Evolutionary conservation across 495 filamentous ascomycete species (phyloP).

Genomic region (Hypoxylon subgilvum): DNA sequence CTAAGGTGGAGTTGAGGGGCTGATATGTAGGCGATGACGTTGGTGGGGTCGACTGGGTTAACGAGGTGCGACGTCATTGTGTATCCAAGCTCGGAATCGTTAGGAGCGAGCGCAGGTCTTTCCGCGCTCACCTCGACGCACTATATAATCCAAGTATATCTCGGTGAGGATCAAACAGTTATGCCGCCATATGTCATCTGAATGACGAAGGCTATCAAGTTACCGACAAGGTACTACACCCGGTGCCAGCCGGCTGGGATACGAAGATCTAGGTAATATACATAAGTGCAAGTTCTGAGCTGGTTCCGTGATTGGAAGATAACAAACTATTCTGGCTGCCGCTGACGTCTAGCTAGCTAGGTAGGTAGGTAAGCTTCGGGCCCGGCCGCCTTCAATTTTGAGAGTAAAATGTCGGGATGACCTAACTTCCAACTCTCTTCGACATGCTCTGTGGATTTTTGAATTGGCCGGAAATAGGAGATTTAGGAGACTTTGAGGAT

Average conservation of each 20-base stretch:
- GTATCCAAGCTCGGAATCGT: background rate
- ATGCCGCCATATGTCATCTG: background rate
- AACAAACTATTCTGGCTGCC: constrained; percentile 1
- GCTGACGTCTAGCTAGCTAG: constrained; percentile 8
- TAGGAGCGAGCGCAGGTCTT: constrained; percentile 1
- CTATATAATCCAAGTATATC: background rate
- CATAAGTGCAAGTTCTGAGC: background rate
- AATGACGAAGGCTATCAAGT: constrained; percentile 7
- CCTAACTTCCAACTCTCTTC: too few relatives aligned
- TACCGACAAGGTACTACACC: background rate
- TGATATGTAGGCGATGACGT: constrained; percentile 29
- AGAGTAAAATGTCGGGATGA: too few relatives aligned
- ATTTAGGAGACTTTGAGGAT: too few relatives aligned
- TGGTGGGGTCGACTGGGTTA: constrained; percentile 22
- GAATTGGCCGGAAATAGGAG: too few relatives aligned
- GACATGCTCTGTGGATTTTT: too few relatives aligned
- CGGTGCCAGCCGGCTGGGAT: constrained; percentile 6
- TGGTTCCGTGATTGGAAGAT: background rate
- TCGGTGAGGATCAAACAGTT: background rate
- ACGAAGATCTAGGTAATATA: background rate
- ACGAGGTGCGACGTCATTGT: constrained; percentile 37
- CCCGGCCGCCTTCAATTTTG: background rate
- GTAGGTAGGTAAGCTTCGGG: too few relatives aligned
- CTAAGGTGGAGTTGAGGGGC: constrained; percentile 12
- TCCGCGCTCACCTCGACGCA: background rate